phyloP scores from a whole-genome alignment of 345 rosid species.

The Euphorbia peplus region DNA sequence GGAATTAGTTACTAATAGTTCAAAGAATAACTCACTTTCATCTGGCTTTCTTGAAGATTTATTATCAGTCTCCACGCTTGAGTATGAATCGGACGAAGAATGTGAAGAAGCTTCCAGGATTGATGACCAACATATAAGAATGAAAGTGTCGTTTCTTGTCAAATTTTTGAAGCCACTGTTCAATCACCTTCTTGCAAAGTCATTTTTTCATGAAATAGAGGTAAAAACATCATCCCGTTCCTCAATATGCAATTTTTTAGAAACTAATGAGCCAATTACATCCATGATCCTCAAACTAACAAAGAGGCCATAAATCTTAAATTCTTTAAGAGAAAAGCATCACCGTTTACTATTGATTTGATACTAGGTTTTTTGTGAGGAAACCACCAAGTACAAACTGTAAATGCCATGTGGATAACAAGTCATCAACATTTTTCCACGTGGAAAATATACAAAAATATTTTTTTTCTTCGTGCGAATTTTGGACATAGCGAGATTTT shows the following conservation, averaged over 20 bases:
- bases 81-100: constrained; percentile 37
- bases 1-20: constrained; percentile 49
- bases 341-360: too few species aligned
- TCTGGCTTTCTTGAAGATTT: constrained; percentile 56
- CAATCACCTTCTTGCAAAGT: constrained; percentile 44
- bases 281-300: too few species aligned
- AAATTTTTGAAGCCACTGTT: constrained; percentile 55
- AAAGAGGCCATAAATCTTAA: too few species aligned
- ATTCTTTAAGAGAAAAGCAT: too few species aligned
- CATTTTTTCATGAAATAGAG: constrained; percentile 53
- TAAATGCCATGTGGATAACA: too few species aligned
- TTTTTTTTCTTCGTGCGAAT: too few species aligned
- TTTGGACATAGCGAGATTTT: too few species aligned
- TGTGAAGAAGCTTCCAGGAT: constrained; percentile 33
- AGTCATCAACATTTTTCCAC: too few species aligned
- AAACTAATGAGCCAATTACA: constrained; percentile 4
- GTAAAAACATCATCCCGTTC: constrained; percentile 29
- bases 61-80: constrained; percentile 41
- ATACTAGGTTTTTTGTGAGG: too few species aligned
- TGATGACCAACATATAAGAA: constrained; percentile 47
- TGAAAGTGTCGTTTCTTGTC: constrained; percentile 41
- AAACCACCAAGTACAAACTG: too few species aligned
- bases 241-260: constrained; percentile 1
- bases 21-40: constrained; percentile 34
- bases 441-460: too few species aligned